phyloP scores from a whole-genome alignment of 2,329 filamentous ascomycete genomes.

The Neofusicoccum kwambonambiense region DNA sequence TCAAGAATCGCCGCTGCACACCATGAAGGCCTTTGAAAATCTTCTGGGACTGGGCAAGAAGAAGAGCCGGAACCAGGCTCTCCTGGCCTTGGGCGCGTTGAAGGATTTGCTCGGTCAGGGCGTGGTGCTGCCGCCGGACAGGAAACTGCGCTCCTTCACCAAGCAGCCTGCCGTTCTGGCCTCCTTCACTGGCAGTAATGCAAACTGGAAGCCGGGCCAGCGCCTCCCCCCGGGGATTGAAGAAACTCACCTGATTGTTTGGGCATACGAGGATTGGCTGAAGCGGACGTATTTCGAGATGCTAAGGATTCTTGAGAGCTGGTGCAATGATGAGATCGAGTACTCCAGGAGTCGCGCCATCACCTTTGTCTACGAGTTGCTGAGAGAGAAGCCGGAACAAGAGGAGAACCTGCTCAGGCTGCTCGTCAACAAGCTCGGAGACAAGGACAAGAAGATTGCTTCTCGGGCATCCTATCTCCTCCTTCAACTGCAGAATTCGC shows the following conservation, averaged over 20 bases:
- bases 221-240: conserved; percentile 71
- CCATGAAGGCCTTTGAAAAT: conserved; percentile 82
- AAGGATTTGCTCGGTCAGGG: conserved; percentile 94
- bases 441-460: conserved; percentile 91
- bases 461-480: conserved; percentile 90
- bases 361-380: conserved; percentile 84
- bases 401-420: conserved; percentile 90
- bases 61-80: conserved; percentile 86
- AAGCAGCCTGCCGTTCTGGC: conserved; percentile 75
- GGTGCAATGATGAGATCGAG: conserved; percentile 94
- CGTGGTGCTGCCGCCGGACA: conserved; percentile 75
- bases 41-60: conserved; percentile 83
- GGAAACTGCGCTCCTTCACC: conserved; percentile 76
- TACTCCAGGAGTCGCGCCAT: conserved; percentile 86
- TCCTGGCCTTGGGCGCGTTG: conserved; percentile 86
- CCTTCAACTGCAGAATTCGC: conserved; percentile 83
- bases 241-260: conserved; percentile 75
- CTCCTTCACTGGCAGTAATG: conserved; percentile 62
- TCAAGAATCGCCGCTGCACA: conserved; percentile 95
- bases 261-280: conserved; percentile 93
- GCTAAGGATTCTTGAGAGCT: conserved; percentile 84
- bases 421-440: conserved; percentile 93
- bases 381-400: conserved; percentile 96
- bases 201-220: conserved; percentile 67
- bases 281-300: conserved; percentile 93